phyloP scores from a whole-genome alignment of 352 stramenopile species.

The Aphanomyces cochlioides region DNA sequence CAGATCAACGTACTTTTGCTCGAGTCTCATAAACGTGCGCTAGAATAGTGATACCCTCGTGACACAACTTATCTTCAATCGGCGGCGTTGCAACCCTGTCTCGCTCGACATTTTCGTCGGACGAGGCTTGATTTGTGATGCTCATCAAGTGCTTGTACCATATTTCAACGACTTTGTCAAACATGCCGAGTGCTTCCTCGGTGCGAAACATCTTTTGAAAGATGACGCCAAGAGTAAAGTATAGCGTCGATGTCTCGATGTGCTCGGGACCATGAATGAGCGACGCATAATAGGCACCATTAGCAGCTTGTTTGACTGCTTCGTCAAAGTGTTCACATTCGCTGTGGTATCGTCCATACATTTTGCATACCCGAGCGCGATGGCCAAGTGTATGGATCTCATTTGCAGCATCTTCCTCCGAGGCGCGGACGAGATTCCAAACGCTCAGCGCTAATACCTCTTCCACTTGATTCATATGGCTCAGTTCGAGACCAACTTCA shows the following conservation, averaged over 20 bases:
- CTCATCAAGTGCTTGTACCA: slow-evolving; percentile 44
- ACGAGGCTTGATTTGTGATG: not conserved
- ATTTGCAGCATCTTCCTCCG: slow-evolving; percentile 30
- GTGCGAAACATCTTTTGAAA: slow-evolving; percentile 51
- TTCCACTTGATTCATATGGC: slow-evolving; percentile 58
- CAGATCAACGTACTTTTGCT: slow-evolving; percentile 21
- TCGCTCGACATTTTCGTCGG: too few relatives aligned
- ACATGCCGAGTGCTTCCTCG: slow-evolving; percentile 60
- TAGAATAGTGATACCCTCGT: slow-evolving; percentile 56
- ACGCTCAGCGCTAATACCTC: slow-evolving; percentile 65
- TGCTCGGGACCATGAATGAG: slow-evolving; percentile 68
- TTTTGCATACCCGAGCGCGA: slow-evolving; percentile 22
- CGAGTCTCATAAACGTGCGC: slow-evolving; percentile 49
- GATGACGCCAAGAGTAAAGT: slow-evolving; percentile 63
- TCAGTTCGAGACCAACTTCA: slow-evolving; percentile 55
- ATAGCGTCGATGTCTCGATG: slow-evolving; percentile 67
- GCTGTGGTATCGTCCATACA: slow-evolving; percentile 19
- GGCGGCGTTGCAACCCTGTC: too few relatives aligned
- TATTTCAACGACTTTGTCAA: slow-evolving; percentile 77
- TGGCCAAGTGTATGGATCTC: slow-evolving; percentile 13
- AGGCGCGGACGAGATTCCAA: slow-evolving; percentile 67
- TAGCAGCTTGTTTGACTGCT: slow-evolving; percentile 53
- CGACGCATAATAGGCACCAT: slow-evolving; percentile 68
- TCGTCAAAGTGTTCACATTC: slow-evolving; percentile 36
- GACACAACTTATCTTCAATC: not conserved